phyloP scores from a whole-genome alignment of 1,284 basidiomycete genomes.

The Pseudozyma flocculosa region DNA sequence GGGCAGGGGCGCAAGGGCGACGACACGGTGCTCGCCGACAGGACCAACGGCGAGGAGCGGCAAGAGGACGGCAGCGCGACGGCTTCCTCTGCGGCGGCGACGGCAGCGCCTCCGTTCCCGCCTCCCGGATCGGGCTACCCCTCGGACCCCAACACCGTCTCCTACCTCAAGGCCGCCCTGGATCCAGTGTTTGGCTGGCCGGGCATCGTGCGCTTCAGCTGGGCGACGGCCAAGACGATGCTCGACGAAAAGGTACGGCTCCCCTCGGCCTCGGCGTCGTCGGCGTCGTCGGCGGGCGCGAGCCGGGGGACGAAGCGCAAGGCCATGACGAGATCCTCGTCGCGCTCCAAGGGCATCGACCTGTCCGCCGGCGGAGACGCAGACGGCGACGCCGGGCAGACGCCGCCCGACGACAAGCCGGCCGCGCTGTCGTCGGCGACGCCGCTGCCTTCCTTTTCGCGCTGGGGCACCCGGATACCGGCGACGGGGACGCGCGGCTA shows the following conservation, averaged over 20 bases:
- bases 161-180: conserved; percentile 74
- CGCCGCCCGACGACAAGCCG: too few relatives aligned
- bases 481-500: conserved; percentile 15
- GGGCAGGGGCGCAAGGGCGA: too few relatives aligned
- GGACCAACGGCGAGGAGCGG: conserved; percentile 15
- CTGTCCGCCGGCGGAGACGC: conserved; percentile 3
- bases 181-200: conserved; percentile 93
- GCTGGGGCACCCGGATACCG: conserved; percentile 21
- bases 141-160: conserved; percentile 85
- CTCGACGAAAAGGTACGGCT: conserved; percentile 72
- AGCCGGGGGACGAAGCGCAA: background rate
- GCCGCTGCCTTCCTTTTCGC: too few relatives aligned
- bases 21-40: conserved; percentile 9
- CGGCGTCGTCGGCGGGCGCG: background rate
- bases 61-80: too few relatives aligned
- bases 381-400: too few relatives aligned
- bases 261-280: conserved; percentile 6
- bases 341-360: conserved; percentile 14
- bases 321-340: conserved; percentile 12
- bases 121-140: too few relatives aligned
- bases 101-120: too few relatives aligned
- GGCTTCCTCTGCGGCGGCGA: too few relatives aligned
- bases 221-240: conserved; percentile 86
- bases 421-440: too few relatives aligned
- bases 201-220: conserved; percentile 86